Evolutionary conservation across 2,329 filamentous ascomycete species (phyloP), one percentile per base, ranked within the genome.

Genomic region (Penicillium crustosum): DNA sequence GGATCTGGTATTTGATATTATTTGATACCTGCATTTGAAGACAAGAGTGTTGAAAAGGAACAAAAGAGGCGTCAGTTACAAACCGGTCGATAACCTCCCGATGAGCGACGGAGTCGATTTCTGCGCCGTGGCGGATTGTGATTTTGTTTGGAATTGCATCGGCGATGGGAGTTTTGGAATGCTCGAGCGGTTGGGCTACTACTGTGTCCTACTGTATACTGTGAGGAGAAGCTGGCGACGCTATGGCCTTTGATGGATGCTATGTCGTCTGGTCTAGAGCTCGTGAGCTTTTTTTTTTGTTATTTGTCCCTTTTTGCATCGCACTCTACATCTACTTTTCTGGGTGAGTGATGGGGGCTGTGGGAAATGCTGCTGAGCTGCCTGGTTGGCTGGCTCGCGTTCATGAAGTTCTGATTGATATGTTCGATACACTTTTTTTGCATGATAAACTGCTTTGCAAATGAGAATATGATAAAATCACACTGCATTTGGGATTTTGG

Each of bases 391-490:
- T 45, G 42, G 41, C 42, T 57, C 35, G 35, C 33, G 42, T 39
- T 57, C 35, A 57, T 57, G 55, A 57, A 36, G 23, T 57, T 53
- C 55, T 57, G 55, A 57, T 53, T 57, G 50, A 57, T 35, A 55
- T 53, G 55, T 53, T 57, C 51, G 55, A 57, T 53, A 53, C 47
- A 55, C 31, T 27, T 53, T 53, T 41, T 51, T 45, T 45, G 53
- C 53, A 51, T 31, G 53, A 56, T 31, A 31, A 21, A 21, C 48
- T 44, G 38, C 21, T 35, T 35, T 36, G 17, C 45, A 23, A 52
- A 38, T 56, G 47, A 52, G 39, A 43, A 36, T 53, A 53, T 53
- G 50, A 53, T 27, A 29, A 43, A 45, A 36, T 36, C 39, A 44
- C 27, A 21, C 23, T 53, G 21, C 31, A 53, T 53, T 52, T 51